Percentiles rank a stretch among this genome's conserved stretches.
phyloP scores from a whole-genome alignment of 2,329 filamentous ascomycete genomes.

The Xylaria sp. region DNA sequence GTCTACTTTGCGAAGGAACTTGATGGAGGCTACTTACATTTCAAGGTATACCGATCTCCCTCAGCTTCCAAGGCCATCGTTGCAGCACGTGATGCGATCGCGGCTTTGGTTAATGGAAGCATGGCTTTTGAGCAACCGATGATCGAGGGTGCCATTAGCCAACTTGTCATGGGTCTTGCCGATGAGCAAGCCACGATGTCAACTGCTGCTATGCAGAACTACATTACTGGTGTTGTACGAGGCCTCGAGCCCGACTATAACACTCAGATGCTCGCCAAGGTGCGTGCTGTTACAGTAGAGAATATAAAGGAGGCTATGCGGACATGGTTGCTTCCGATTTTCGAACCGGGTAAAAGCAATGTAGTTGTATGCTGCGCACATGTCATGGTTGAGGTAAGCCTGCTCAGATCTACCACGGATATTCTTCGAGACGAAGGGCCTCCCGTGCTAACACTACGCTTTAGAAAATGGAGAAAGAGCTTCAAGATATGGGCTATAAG shows the following conservation, averaged over 20 bases:
- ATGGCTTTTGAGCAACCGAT: conserved; percentile 71
- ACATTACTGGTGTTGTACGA: conserved; percentile 73
- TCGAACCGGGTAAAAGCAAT: conserved; percentile 74
- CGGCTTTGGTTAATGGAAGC: conserved; percentile 66
- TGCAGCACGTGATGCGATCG: conserved; percentile 69
- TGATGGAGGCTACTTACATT: conserved; percentile 74
- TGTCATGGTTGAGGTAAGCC: conserved; percentile 73
- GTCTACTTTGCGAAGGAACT: conserved; percentile 71
- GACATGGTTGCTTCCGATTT: conserved; percentile 72
- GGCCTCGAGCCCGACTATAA: conserved; percentile 73
- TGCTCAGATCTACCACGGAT: not conserved
- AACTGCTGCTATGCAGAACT: conserved; percentile 75
- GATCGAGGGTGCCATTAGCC: conserved; percentile 84
- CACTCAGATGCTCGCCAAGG: conserved; percentile 67
- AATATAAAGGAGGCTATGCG: conserved; percentile 71
- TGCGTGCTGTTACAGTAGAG: conserved; percentile 68
- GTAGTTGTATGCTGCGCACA: conserved; percentile 83
- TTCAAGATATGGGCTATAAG: conserved; percentile 72
- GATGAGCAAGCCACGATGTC: conserved; percentile 85
- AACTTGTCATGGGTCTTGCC: conserved; percentile 79
- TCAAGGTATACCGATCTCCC: conserved; percentile 84
- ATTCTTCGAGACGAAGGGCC: not conserved
- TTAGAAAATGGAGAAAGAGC: conserved; percentile 69
- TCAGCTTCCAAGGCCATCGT: conserved; percentile 81
- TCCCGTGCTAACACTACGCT: conserved; percentile 18